These are phyloP conservation scores for Ramaria sp. DNA, from an alignment of 768 basidiomycete species.

Conservation along the genomic window DNA sequence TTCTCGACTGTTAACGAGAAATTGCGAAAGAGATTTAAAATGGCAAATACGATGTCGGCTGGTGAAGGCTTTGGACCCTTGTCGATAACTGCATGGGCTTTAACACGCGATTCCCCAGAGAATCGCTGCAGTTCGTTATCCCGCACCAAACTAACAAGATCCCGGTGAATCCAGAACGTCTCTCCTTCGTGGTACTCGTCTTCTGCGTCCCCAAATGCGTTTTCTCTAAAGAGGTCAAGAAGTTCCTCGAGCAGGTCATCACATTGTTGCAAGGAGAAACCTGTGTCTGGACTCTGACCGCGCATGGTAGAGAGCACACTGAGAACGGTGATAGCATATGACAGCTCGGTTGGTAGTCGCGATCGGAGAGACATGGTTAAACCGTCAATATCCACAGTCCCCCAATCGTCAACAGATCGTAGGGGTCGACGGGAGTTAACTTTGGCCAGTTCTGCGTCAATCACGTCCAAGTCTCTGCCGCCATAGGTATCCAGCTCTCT, in stretches of 20 bases:
- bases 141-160: slow-evolving; percentile 46
- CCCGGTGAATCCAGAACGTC: slow-evolving; percentile 48
- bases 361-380: slow-evolving; percentile 89
- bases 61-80: slow-evolving; percentile 55
- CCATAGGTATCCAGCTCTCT: slow-evolving; percentile 69
- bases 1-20: slow-evolving; percentile 71
- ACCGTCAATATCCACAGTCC: slow-evolving; percentile 82
- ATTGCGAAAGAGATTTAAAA: slow-evolving; percentile 79
- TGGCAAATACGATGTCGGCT: slow-evolving; percentile 55
- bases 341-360: slow-evolving; percentile 70
- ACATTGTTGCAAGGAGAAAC: slow-evolving; percentile 69
- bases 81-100: slow-evolving; percentile 30
- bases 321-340: slow-evolving; percentile 84
- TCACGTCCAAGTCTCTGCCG: slow-evolving; percentile 62
- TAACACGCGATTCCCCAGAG: slow-evolving; percentile 38
- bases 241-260: slow-evolving; percentile 78
- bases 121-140: slow-evolving; percentile 54
- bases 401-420: slow-evolving; percentile 77
- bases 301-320: slow-evolving; percentile 73
- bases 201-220: slow-evolving; percentile 51
- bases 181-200: slow-evolving; percentile 15
- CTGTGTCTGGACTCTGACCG: slow-evolving; percentile 36
- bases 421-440: slow-evolving; percentile 41
- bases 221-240: slow-evolving; percentile 77
- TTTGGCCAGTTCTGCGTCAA: slow-evolving; percentile 51